Evolutionary conservation across 257 asterid genomes (phyloP), one percentile per base, ranked within the genome.

Genomic region (Primulina huaijiensis): DNA sequence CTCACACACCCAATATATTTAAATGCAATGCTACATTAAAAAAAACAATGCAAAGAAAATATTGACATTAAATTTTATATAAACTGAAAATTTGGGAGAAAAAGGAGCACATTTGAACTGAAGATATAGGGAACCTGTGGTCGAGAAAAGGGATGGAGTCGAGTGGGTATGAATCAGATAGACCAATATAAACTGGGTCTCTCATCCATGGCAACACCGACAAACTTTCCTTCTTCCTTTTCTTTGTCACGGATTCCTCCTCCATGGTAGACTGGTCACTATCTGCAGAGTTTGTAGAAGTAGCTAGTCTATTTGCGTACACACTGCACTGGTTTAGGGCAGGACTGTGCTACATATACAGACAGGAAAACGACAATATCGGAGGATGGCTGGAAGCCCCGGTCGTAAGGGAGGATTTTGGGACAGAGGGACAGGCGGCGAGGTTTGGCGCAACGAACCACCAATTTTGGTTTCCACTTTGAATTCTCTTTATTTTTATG

Each of bases 151-250:
- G 97, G 68, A 76, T 59, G 38, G 79, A 78, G 72, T 46, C 59
- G 21, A 87, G 77, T 60, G 89, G 84, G 75, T 85, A 83, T 53
- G 86, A 75, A 21, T 79, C 84, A 29, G 72, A 65, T 56, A 72
- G 79, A 72, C 80, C 79, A 60, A 88, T 68, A 53, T 90, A 89
- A 9, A 90, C 63, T 65, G 96, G 97, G 76, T 74, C 83, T 80
- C 97, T 88, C 95, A 90, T 90, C 97, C 96, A 90, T 84, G 97
- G 89, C 75, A 88, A 67, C 72, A 84, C 84, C 19, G 96, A 88
- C 68, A 75, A 52, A 30, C 75, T 80, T 33, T 57, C 80, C 78
- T 68, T 84, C 80, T 69, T 82, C 78, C 79, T 76, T 40, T 34
- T 59, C 75, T 76, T 70, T 46, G 30, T 43, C 27, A 35, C 73